These are phyloP conservation scores for Suillus tomentosus DNA, from an alignment of 768 basidiomycete species.

Conservation along the genomic window DNA sequence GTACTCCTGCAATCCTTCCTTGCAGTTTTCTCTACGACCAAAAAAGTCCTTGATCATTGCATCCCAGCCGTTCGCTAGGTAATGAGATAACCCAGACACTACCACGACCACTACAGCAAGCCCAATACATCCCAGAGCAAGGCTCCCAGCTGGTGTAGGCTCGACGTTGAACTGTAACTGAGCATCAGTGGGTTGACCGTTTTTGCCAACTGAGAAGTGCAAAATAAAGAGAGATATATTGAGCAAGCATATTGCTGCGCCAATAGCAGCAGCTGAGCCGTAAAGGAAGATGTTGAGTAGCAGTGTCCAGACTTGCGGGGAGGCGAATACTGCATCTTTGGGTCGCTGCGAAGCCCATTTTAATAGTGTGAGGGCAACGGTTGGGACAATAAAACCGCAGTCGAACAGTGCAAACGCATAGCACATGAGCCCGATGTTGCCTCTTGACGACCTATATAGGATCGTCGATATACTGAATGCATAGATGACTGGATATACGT, in stretches of 20 bases:
- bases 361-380: slow-evolving; percentile 21
- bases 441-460: slow-evolving; percentile 20
- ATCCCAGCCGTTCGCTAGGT: slow-evolving; percentile 4
- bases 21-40: background rate
- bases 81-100: slow-evolving; percentile 3
- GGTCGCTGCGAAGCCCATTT: slow-evolving; percentile 23
- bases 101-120: background rate
- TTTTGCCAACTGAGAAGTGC: slow-evolving; percentile 6
- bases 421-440: slow-evolving; percentile 28
- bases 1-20: slow-evolving; percentile 3
- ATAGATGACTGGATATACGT: slow-evolving; percentile 1
- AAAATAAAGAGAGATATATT: slow-evolving; percentile 13
- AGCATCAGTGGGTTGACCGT: slow-evolving; percentile 6
- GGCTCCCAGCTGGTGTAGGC: slow-evolving; percentile 12
- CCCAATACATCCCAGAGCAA: slow-evolving; percentile 12
- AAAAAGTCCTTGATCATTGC: slow-evolving; percentile 11
- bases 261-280: slow-evolving; percentile 11
- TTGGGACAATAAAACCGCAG: slow-evolving; percentile 29
- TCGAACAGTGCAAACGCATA: slow-evolving; percentile 32
- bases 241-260: slow-evolving; percentile 13
- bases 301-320: slow-evolving; percentile 28
- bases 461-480: background rate
- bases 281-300: slow-evolving; percentile 13
- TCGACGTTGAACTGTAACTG: slow-evolving; percentile 4
- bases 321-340: slow-evolving; percentile 24